phyloP scores from a whole-genome alignment of 805 yeast species.

The Hanseniaspora clermontiae region DNA sequence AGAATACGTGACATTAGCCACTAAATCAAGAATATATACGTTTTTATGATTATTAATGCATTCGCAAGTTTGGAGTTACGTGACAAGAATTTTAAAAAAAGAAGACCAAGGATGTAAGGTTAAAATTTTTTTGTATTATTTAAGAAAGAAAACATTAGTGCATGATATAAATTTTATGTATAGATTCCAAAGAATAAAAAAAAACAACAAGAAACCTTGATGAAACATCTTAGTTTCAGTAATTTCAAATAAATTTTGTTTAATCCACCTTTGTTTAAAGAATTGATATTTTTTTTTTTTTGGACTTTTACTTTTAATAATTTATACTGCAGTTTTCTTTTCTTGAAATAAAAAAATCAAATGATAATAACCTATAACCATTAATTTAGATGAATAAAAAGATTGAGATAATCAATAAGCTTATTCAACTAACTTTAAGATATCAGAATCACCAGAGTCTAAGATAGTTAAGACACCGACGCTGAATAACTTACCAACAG shows the following conservation, averaged over 20 bases:
- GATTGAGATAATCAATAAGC: constrained; percentile 12
- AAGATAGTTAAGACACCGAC: constrained; percentile 92
- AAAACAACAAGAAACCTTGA: no score
- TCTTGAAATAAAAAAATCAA: neutral
- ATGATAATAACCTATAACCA: neutral
- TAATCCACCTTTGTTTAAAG: neutral
- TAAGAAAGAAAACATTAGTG: no score
- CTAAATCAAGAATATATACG: no score
- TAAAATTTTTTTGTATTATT: no score
- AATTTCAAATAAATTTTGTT: no score
- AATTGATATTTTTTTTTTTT: neutral
- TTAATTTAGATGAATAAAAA: neutral
- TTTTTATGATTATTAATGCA: no score
- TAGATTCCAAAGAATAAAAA: neutral
- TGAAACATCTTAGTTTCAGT: no score
- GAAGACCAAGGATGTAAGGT: no score
- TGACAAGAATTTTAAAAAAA: no score
- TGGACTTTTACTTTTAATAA: neutral
- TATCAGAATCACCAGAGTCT: constrained; percentile 99
- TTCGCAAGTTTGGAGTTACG: no score
- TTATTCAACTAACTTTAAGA: constrained; percentile 53
- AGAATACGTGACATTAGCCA: neutral
- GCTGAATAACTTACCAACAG: constrained; percentile 99
- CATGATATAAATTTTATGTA: neutral
- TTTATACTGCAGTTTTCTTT: neutral